Base-by-base conservation (phyloP, 805 yeast genomes). In the Candida jianshihensis region DNA sequence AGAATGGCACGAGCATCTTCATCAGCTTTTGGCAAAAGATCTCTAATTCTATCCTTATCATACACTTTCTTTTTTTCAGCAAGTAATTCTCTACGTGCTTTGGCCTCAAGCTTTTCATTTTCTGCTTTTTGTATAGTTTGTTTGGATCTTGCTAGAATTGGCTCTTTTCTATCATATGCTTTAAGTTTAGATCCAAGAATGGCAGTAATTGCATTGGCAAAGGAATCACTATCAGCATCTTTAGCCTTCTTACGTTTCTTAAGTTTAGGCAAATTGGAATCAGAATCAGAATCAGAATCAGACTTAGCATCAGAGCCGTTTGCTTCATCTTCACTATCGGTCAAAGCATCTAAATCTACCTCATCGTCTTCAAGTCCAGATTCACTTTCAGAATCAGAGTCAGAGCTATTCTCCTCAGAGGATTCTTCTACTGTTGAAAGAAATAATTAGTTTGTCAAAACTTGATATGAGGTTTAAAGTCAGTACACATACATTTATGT, bases 121-220 rank as follows among this genome's bases (percentile, higher is more conserved):
- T 89, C 96, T 38, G 83, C 70, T 46, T 84, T 79, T 60, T 79
- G 81, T 34, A 78, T 42, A 0, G 79, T 73, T 29, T 71, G 68
- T 46, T 81, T 83, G 52, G 84, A 83, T 61, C 97, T 78, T 7
- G 90, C 89, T 61, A 90, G 70, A 38, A 90, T 85, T 3, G 98
- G 98, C 56, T 89, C 95, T 31, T 73, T 73, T 53, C 97, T 71
- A 53, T 83, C 87, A 50, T 90, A 83, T 0, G 96, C 94, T 57
- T 92, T 92, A 46, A 90, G 67, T 50, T 77, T 80, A 2, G 97
- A 86, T 5, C 82, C 83, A 35, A 90, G 63, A 49, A 90, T 82
- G 13, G 95, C 92, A 46, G 66, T 76, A 53, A 92, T 76, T 0
- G 97, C 97, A 37, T 62, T 70, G 15, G 95, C 85, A 53, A 92